Percentiles rank a stretch among this genome's conserved stretches.
Conservation (phyloP, 78 protist genomes). For the Thecamonas trahens region DNA sequence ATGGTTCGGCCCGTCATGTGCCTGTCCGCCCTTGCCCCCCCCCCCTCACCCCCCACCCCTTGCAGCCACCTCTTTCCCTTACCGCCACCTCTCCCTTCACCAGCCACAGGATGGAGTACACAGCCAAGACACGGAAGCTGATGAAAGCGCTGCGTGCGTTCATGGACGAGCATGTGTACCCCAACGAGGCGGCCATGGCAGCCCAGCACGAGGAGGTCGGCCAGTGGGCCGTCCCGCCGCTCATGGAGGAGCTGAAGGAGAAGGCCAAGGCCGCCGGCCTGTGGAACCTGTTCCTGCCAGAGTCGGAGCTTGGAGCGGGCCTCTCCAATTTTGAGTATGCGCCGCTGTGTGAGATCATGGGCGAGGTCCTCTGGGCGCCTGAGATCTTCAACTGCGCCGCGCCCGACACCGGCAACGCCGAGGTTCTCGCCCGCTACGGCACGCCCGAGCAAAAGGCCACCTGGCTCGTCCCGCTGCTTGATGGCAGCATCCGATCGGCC, state of each 20-base stretch:
- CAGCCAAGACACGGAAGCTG: too few relatives aligned
- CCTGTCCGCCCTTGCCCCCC: too few relatives aligned
- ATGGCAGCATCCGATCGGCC: slow-evolving; percentile 56
- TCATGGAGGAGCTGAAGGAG: slow-evolving; percentile 21
- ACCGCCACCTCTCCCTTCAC: too few relatives aligned
- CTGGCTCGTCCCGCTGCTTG: slow-evolving; percentile 69
- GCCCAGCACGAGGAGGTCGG: too few relatives aligned
- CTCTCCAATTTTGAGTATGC: slow-evolving; percentile 61
- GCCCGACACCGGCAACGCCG: slow-evolving; percentile 78
- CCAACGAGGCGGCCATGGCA: slow-evolving; percentile 7
- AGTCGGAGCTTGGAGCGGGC: slow-evolving; percentile 2
- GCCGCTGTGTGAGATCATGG: slow-evolving; percentile 52
- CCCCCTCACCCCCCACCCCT: too few relatives aligned
- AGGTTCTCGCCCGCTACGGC: slow-evolving; percentile 42
- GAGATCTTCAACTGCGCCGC: slow-evolving; percentile 73
- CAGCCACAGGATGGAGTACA: too few relatives aligned
- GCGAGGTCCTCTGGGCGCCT: slow-evolving; percentile 15
- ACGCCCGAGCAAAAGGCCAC: slow-evolving; percentile 45
- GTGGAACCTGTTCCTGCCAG: slow-evolving; percentile 49
- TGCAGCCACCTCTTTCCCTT: too few relatives aligned
- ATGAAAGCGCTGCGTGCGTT: too few relatives aligned
- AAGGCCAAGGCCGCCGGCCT: slow-evolving; percentile 29
- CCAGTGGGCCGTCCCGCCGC: slow-evolving; percentile 1
- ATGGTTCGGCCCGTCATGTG: too few relatives aligned
- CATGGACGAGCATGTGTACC: slow-evolving; percentile 33